Conservation (phyloP, 2,329 filamentous ascomycete species). For the Xylariaceae sp. region DNA sequence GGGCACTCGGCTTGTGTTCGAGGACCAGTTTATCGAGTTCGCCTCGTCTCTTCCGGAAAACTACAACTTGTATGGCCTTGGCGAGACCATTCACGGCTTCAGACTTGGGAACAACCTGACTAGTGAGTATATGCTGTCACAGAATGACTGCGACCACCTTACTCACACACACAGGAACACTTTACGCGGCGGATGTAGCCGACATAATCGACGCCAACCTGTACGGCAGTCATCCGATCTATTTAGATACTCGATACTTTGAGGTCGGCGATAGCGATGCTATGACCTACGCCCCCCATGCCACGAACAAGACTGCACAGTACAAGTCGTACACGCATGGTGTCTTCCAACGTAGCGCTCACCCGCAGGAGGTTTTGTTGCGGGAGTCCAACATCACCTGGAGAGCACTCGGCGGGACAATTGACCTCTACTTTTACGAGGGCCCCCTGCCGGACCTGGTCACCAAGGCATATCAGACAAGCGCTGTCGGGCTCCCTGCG, state of each 20-base stretch:
- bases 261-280: constrained; percentile 41
- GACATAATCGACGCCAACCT: constrained; percentile 60
- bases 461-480: constrained; percentile 61
- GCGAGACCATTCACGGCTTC: constrained; percentile 64
- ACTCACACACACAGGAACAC: constrained; percentile 26
- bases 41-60: constrained; percentile 56
- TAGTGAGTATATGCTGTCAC: constrained; percentile 30
- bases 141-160: constrained; percentile 2
- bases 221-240: constrained; percentile 72
- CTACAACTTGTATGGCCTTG: constrained; percentile 70
- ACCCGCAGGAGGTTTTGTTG: constrained; percentile 67
- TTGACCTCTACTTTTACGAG: constrained; percentile 74
- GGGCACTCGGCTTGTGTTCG: constrained; percentile 59
- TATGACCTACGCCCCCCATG: constrained; percentile 46
- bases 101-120: constrained; percentile 67
- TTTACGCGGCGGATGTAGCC: constrained; percentile 60
- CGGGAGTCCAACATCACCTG: constrained; percentile 59
- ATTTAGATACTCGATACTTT: constrained; percentile 72
- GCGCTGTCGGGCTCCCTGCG: constrained; percentile 60
- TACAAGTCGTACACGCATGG: constrained; percentile 68
- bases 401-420: constrained; percentile 65
- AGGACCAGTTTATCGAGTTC: constrained; percentile 74
- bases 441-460: constrained; percentile 63
- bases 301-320: constrained; percentile 41
- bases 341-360: constrained; percentile 68